Evolutionary conservation across 164 flowering plant species (phyloP).

Genomic region (Umbilicus rupestris): DNA sequence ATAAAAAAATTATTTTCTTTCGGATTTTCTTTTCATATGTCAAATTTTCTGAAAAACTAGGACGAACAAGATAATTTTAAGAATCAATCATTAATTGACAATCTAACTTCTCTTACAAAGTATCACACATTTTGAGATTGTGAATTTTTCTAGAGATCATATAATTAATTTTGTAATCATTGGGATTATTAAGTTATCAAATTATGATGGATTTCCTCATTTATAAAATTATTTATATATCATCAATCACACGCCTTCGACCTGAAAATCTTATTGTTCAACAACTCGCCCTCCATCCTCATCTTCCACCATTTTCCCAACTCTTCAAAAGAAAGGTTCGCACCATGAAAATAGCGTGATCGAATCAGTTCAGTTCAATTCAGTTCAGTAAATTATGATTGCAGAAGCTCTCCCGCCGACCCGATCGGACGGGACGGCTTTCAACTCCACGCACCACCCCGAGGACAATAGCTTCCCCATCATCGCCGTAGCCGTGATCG

Average conservation of each 20-base stretch:
- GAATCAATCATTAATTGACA: too few relatives aligned
- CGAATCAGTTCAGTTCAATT: background rate
- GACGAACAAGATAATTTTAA: too few relatives aligned
- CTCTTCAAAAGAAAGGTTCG: background rate
- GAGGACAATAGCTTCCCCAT: slow-evolving; percentile 56
- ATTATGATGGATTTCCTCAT: too few relatives aligned
- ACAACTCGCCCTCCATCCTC: background rate
- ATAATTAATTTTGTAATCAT: too few relatives aligned
- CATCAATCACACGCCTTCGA: background rate
- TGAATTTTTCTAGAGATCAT: too few relatives aligned
- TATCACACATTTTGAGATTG: too few relatives aligned
- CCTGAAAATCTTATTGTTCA: background rate
- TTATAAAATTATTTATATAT: too few relatives aligned
- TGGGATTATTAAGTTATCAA: too few relatives aligned
- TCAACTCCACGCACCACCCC: slow-evolving; percentile 17
- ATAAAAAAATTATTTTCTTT: too few relatives aligned
- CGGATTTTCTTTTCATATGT: too few relatives aligned
- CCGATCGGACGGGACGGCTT: slow-evolving; percentile 13
- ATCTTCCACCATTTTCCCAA: background rate
- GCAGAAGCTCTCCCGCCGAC: slow-evolving; percentile 16
- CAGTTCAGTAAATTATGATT: background rate
- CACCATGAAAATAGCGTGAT: background rate
- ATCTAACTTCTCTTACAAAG: too few relatives aligned
- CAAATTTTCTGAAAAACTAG: too few relatives aligned
- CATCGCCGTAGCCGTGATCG: slow-evolving; percentile 65